Evolutionary conservation across 1,284 basidiomycete genomes (phyloP).

Genomic region (Pseudozyma sp.): DNA sequence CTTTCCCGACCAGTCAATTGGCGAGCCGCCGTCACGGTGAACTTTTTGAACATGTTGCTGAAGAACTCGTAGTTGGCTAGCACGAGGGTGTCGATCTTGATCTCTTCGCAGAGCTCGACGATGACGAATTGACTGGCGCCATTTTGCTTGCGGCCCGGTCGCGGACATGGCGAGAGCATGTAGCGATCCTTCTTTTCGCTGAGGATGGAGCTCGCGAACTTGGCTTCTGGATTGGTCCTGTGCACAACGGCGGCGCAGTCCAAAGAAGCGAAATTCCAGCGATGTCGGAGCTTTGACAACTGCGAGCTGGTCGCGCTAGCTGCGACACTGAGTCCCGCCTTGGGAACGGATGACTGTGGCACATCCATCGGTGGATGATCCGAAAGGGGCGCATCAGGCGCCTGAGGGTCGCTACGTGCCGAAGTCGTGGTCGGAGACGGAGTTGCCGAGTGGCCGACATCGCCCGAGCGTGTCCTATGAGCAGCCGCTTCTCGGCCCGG

Average conservation of each 20-base stretch:
- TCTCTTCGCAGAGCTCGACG: constrained; percentile 96
- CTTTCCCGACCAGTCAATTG: constrained; percentile 78
- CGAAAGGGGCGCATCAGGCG: not conserved
- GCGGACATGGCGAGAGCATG: constrained; percentile 92
- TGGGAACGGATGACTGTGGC: not conserved
- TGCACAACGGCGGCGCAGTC: constrained; percentile 95
- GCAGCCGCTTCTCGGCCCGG: not conserved
- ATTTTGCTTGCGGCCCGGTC: constrained; percentile 14
- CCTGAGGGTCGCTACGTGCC: not conserved
- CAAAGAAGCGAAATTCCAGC: constrained; percentile 90
- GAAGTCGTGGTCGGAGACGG: constrained; percentile 1
- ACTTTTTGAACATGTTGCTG: constrained; percentile 93
- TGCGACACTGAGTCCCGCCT: constrained; percentile 24
- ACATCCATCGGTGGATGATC: not conserved
- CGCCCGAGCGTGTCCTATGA: not conserved
- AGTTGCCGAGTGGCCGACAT: not conserved
- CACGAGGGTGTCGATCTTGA: constrained; percentile 93
- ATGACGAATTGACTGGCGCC: constrained; percentile 80
- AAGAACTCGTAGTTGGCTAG: constrained; percentile 98
- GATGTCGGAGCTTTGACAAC: constrained; percentile 60
- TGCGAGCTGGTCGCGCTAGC: constrained; percentile 44
- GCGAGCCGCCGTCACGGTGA: constrained; percentile 85
- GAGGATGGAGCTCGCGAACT: constrained; percentile 85
- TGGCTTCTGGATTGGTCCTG: constrained; percentile 82
- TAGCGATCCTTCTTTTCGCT: constrained; percentile 92